Evolutionary conservation across 768 basidiomycete genomes (phyloP).

Genomic region (Pleurotus djamor): DNA sequence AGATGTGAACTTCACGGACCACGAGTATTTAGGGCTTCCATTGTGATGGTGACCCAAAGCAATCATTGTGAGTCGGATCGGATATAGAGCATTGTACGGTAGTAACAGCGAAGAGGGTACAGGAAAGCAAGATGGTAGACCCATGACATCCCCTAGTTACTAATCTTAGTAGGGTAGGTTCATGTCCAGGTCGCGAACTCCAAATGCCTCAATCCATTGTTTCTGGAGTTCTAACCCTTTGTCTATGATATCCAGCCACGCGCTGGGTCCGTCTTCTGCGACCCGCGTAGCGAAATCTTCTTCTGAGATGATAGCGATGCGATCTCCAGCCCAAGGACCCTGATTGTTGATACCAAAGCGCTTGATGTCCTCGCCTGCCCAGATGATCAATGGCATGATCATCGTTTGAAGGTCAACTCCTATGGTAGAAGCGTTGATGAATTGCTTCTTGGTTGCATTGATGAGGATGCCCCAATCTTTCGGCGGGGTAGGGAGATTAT

Average conservation of each 20-base stretch:
- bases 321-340: background rate
- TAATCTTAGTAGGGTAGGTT: too few relatives aligned
- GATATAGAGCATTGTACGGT: too few relatives aligned
- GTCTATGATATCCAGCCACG: background rate
- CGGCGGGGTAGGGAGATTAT: background rate
- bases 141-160: too few relatives aligned
- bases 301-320: background rate
- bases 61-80: too few relatives aligned
- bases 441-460: background rate
- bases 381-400: background rate
- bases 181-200: too few relatives aligned
- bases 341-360: background rate
- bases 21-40: too few relatives aligned
- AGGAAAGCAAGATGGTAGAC: too few relatives aligned
- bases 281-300: background rate
- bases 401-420: background rate
- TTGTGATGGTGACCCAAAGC: too few relatives aligned
- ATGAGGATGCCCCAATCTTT: background rate
- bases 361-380: background rate
- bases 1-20: too few relatives aligned
- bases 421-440: background rate
- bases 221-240: background rate
- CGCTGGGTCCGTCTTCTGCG: background rate
- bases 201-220: background rate
- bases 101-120: too few relatives aligned